Conservation (phyloP, 306 rosid genomes). For the Delonix regia region DNA sequence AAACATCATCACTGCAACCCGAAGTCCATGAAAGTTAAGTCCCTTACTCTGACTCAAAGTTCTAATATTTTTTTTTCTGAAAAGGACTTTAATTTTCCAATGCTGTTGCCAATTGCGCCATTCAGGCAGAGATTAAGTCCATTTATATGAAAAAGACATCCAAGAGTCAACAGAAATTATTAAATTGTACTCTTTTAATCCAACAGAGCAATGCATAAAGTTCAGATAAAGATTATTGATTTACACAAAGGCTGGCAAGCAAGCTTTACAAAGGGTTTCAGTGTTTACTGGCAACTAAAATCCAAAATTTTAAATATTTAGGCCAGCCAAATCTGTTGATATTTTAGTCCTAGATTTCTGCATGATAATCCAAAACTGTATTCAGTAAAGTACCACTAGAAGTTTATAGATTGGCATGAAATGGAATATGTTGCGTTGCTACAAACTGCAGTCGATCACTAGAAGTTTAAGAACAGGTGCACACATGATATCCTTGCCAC, state of each 20-base stretch:
- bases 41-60: background rate
- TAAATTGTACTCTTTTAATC: background rate
- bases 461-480: background rate
- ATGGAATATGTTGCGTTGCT: background rate
- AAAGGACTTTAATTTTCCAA: background rate
- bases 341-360: background rate
- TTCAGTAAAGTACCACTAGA: background rate
- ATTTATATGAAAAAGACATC: background rate
- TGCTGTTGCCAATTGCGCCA: background rate
- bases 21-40: background rate
- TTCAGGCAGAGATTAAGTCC: background rate
- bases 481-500: background rate
- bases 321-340: background rate
- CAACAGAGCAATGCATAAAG: background rate
- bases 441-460: background rate
- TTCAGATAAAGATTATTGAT: background rate
- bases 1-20: conserved; percentile 1
- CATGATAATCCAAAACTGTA: conserved; percentile 12
- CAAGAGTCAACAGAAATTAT: background rate
- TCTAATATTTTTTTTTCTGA: background rate
- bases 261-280: background rate
- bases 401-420: background rate
- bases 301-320: background rate
- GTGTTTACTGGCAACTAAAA: background rate
- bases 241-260: background rate